Evolutionary conservation across 2,329 filamentous ascomycete genomes (phyloP), one percentile per base, ranked within the genome.

Genomic region (Colletotrichum melonis): DNA sequence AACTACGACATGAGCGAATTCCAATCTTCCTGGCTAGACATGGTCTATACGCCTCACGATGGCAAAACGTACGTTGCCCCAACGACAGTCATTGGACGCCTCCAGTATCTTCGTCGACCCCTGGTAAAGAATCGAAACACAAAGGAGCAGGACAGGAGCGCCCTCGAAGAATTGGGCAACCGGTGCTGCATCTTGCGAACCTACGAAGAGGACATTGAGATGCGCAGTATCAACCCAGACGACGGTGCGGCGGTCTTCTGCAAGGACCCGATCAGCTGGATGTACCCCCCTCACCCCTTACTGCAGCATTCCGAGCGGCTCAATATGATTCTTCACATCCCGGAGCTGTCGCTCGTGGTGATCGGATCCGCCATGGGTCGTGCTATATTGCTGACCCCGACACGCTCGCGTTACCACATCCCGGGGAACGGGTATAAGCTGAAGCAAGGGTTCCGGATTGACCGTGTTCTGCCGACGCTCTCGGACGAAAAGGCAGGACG

Each of bases 281-380:
- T 77, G 28, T 73, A 74, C 11, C 77, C 80, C 16, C 56, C 62
- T 3, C 74, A 76, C 9, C 46, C 30, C 16, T 46, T 66, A 19
- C 63, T 75, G 76, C 76, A 32, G 42, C 66, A 5, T 74, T 78
- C 5, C 77, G 78, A 75, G 81, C 78, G 75, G 57, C 74, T 94
- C 26, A 92, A 88, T 81, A 90, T 93, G 86, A 81, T 90, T 49
- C 83, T 88, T 0, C 87, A 91, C 63, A 90, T 95, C 1, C 92
- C 92, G 0, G 91, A 94, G 76, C 84, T 97, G 1, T 92, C 87
- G n/a, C 84, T 95, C 16, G 88, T 95, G 9, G 84, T 94, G 3
- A 83, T 92, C 1, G 94, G 88, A 0, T 92, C 91, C 12, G 88
- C 91, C n/a, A 88, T 88, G 60, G 94, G 94, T 0, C 87, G 90